These are phyloP conservation scores for Gentiana straminea DNA, from an alignment of 257 asterid species.

Conservation along the genomic window DNA sequence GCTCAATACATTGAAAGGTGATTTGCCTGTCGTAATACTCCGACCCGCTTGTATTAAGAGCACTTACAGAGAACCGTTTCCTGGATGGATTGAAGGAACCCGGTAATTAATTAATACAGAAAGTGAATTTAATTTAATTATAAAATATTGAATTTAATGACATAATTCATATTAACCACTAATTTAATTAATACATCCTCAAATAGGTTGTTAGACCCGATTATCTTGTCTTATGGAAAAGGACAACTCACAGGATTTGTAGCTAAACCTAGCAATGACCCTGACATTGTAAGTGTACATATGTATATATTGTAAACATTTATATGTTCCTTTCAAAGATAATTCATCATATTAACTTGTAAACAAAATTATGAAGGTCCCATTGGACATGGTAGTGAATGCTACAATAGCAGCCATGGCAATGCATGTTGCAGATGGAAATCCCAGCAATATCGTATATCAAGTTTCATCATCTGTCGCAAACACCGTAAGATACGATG, in stretches of 20 bases:
- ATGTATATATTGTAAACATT: too few species aligned
- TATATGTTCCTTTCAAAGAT: too few species aligned
- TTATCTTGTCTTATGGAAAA: constrained; percentile 77
- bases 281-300: constrained; percentile 87
- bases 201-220: constrained; percentile 92
- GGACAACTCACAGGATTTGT: constrained; percentile 91
- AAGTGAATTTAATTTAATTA: too few species aligned
- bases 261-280: constrained; percentile 77
- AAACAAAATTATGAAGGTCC: constrained; percentile 36
- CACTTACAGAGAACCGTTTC: constrained; percentile 93
- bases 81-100: constrained; percentile 99
- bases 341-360: neutral
- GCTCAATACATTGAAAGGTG: constrained; percentile 64
- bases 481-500: constrained; percentile 66
- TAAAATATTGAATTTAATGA: too few species aligned
- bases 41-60: constrained; percentile 97
- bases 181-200: too few species aligned
- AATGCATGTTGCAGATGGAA: constrained; percentile 63
- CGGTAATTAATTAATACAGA: constrained; percentile 32
- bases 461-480: constrained; percentile 82
- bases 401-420: constrained; percentile 97
- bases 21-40: constrained; percentile 78
- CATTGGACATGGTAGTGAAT: constrained; percentile 94
- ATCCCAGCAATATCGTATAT: constrained; percentile 31
- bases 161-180: too few species aligned